Evolutionary conservation across 2,329 filamentous ascomycete genomes (phyloP).

Genomic region (Aureobasidium vineae): DNA sequence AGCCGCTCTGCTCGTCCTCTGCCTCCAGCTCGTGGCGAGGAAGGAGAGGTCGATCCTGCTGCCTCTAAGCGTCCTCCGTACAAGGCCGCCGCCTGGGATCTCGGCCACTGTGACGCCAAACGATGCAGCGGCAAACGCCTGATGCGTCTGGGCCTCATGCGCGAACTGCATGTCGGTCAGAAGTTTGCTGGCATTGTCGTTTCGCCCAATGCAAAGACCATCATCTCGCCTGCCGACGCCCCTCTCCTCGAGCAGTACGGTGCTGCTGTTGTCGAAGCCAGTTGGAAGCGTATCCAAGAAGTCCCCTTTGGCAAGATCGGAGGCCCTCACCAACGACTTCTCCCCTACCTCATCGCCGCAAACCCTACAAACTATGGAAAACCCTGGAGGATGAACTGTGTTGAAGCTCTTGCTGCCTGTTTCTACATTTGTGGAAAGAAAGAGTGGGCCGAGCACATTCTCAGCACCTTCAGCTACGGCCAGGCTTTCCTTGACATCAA

Average conservation of each 20-base stretch:
- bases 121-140: conserved; percentile 93
- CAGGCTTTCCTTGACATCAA: conserved; percentile 90
- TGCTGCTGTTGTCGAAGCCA: conserved; percentile 94
- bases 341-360: conserved; percentile 94
- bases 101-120: conserved; percentile 97
- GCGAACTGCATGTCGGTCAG: conserved; percentile 86
- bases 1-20: conserved; percentile 29
- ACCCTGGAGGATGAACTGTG: conserved; percentile 93
- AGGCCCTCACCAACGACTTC: conserved; percentile 83
- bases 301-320: conserved; percentile 90
- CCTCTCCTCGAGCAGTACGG: conserved; percentile 82
- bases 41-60: conserved; percentile 35
- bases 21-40: conserved; percentile 30
- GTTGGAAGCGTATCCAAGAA: conserved; percentile 89
- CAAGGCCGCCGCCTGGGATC: conserved; percentile 96
- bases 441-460: conserved; percentile 84
- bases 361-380: conserved; percentile 98
- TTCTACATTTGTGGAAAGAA: conserved; percentile 89
- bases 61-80: conserved; percentile 55
- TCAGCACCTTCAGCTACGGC: conserved; percentile 86
- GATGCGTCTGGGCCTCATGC: conserved; percentile 90
- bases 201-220: conserved; percentile 86
- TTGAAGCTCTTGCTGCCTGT: conserved; percentile 87
- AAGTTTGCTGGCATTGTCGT: conserved; percentile 91
- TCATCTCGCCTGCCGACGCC: conserved; percentile 78